Base-by-base conservation (phyloP, 164 flowering plant genomes). In the Kingdonia uniflora region DNA sequence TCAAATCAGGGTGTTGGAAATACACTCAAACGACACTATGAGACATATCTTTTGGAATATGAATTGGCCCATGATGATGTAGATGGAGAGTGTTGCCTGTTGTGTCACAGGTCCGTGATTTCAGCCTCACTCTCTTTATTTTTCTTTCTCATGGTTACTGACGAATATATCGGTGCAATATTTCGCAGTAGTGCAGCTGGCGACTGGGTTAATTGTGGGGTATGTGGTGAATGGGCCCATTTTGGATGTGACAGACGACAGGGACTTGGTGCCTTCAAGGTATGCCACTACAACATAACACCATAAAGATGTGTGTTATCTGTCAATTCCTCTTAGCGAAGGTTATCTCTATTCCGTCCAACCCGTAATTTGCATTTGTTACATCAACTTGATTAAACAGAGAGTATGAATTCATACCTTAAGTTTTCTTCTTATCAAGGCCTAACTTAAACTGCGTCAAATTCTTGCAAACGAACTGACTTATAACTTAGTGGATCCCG, bases 191-290 rank as follows among this genome's bases (percentile, higher is more conserved):
- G 97, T 19, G 97, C 99, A 48, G 92, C 95, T 11, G 99, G 99
- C 23, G 99, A 94, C 54, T 94, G 99, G 99, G 99, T 94, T 54
- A 94, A 94, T 65, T 94, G 99, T 62, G 96, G 99, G 19, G 71
- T 78, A 23, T 94, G 99, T 42, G 99, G 96, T 0, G 97, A 94
- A 71, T 94, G 99, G 99, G 99, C 99, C 0, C 99, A 94, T 64
- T 89, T 94, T 68, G 99, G 99, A 22, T 94, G 99, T 41, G 99
- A 88, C 58, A 75, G 89, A 71, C 68, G 97, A 73, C 97, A 77
- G 49, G 99, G 99, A 11, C 92, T 92, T 52, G 98, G 96, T 35
- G 96, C 98, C 26, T 92, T 94, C 56, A 94, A 94, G 95, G 99
- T 88, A 72, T 26, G 51, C 37, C 43, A 38, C 16, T 24, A 33